Evolutionary conservation across 371 early-diverging fungal species (phyloP).

Genomic region (Mortierella sp.): DNA sequence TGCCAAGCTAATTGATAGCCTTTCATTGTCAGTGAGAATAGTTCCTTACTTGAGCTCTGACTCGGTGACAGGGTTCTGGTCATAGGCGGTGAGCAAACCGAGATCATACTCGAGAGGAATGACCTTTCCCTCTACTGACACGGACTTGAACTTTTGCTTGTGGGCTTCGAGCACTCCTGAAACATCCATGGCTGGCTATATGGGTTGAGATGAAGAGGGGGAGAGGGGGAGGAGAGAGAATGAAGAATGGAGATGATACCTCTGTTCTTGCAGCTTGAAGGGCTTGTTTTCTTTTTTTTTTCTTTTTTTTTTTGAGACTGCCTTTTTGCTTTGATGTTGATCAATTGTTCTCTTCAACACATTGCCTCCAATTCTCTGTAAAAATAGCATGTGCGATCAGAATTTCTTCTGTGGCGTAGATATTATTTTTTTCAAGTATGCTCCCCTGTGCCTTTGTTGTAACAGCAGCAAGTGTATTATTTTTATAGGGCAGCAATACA

Average conservation of each 20-base stretch:
- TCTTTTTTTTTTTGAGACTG: constrained; percentile 17
- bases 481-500: not conserved
- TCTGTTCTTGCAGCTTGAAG: not conserved
- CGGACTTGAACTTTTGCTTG: constrained; percentile 73
- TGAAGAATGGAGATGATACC: constrained; percentile 10
- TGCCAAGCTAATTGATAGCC: not conserved
- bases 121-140: constrained; percentile 76
- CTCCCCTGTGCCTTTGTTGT: not conserved
- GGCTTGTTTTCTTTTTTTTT: not conserved
- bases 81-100: constrained; percentile 83
- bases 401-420: not conserved
- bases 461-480: not conserved
- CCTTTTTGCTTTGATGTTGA: constrained; percentile 14
- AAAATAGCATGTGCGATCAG: not conserved
- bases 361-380: no score
- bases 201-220: constrained; percentile 7
- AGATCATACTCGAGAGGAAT: constrained; percentile 92
- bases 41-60: constrained; percentile 66
- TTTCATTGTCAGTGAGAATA: no score
- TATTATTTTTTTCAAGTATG: not conserved
- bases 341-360: not conserved
- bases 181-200: constrained; percentile 66
- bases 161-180: constrained; percentile 78
- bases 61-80: constrained; percentile 85
- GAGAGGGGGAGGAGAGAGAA: not conserved